Evolutionary conservation across 1,139 yeast genomes (phyloP), one percentile per base, ranked within the genome.

Genomic region (Saccharomyces hybrid): DNA sequence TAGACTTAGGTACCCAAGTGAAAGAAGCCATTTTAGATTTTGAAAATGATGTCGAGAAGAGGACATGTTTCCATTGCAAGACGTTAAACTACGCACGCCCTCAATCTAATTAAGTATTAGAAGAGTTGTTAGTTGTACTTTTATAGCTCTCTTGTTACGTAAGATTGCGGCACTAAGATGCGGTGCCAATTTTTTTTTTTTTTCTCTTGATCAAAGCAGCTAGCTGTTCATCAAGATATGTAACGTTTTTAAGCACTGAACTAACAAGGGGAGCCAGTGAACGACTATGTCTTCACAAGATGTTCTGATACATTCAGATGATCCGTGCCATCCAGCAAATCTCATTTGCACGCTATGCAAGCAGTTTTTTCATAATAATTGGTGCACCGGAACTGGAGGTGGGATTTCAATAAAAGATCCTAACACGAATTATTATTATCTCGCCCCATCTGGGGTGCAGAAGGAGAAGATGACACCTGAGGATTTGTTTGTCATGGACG

Each of bases 321-420:
- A 86, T 64, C 82, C 86, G 6, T 70, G 74, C 49, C 96, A 89
- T 67, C 96, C 97, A 0, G 96, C 96, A 4, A 86, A 86, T 64
- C 73, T 87, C 63, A 87, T 91, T 59, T 89, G 96, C 68, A 88
- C 86, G 60, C 76, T 91, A 46, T 90, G 97, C 69, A 76, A 81
- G 52, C 73, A 81, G 31, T 88, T 91, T 68, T 91, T 87, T 68
- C 78, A 81, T 64, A 85, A 86, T 66, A 86, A 88, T 55, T 90
- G 97, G 97, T 95, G 89, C 59, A 86, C 96, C 0, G 98, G 97
- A 4, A 91, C 98, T 1, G 97, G 97, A 2, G 98, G 98, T 27
- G 97, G 97, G 2, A 85, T 91, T 64, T 86, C 96, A 42, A 86
- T 91, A 53, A 76, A 86, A 59, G 82, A 85, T 52, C 78, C 75